Evolutionary conservation across 1,284 basidiomycete genomes (phyloP), one percentile per base, ranked within the genome.

Genomic region (Ceratobasidium sp.): DNA sequence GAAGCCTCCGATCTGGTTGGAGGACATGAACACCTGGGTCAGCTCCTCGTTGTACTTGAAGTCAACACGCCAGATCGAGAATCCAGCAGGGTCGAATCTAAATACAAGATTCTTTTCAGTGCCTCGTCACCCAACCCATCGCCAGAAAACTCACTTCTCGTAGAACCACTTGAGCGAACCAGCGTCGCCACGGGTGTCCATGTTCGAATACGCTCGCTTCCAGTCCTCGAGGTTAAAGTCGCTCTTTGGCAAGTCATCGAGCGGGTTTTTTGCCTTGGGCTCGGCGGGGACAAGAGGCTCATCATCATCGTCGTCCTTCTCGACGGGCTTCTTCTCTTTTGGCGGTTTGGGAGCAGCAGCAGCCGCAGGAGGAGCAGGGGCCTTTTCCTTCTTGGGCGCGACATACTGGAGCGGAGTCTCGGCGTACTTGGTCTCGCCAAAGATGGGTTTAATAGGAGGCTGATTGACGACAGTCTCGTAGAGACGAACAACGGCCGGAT

Each of bases 41-140:
- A 99, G 92, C 87, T 99, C 97, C 38, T 93, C 89, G 87, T 95
- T 95, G 92, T 98, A 99, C 89, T 98, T 96, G 93, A 96, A 99
- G 89, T 96, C 94, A 78, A 96, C 91, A 80, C 92, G 90, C 94
- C 94, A 97, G 84, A 94, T 85, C 80, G 96, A 97, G 92, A 93
- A 99, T 66, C 97, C 97, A 81, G 94, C 91, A 80, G 89, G 86
- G 89, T 98, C 97, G 85, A 91, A 96, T 89, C 96, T 96, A 83
- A 80, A 80, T 20, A 23, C 5, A 2, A 23, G 10, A 6, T 6
- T 14, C 14, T 27, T 7, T 65, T 65, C 3, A 48, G 35, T 76
- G 78, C 79, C 54, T 44, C 35, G 16, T 48, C 70, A 66, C n/a
- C 48, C 35, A 52, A 4, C 60, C 20, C 20, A 77, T 66, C 14